phyloP scores from a whole-genome alignment of 2,329 filamentous ascomycete genomes.

The Kalmusia sp. region DNA sequence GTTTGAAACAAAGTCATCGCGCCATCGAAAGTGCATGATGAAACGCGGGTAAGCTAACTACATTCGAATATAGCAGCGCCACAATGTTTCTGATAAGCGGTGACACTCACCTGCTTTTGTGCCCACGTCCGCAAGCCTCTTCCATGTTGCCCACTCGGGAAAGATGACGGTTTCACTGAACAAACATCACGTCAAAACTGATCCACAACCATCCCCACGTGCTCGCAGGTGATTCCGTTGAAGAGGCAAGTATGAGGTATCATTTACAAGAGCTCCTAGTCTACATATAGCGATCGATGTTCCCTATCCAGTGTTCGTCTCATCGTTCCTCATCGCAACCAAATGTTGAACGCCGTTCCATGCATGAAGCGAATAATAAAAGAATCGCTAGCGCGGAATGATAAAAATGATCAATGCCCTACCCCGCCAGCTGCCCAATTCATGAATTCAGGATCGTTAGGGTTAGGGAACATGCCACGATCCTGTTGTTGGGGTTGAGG shows the following conservation, averaged over 20 bases:
- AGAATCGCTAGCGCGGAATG: not conserved
- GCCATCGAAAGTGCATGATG: not conserved
- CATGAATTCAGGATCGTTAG: constrained; percentile 70
- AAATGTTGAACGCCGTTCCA: not conserved
- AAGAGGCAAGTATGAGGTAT: not conserved
- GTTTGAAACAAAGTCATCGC: constrained; percentile 5
- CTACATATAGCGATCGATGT: not conserved
- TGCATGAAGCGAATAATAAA: not conserved
- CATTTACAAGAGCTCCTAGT: constrained; percentile 1
- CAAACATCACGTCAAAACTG: not conserved
- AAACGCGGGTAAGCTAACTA: constrained; percentile 2
- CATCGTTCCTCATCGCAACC: not conserved
- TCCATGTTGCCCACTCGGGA: not conserved
- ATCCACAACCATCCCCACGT: not conserved
- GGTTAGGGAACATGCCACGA: constrained; percentile 68
- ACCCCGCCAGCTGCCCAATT: constrained; percentile 74
- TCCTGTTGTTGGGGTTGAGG: constrained; percentile 47
- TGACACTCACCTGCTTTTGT: not conserved
- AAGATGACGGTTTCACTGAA: not conserved
- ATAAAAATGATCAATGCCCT: constrained; percentile 56
- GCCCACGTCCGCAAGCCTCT: not conserved
- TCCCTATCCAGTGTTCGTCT: not conserved
- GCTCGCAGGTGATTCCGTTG: not conserved
- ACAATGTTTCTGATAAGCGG: not conserved
- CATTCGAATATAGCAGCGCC: not conserved